phyloP scores from a whole-genome alignment of 192 early-diverging fungal genomes.

The Endogone sp. region DNA sequence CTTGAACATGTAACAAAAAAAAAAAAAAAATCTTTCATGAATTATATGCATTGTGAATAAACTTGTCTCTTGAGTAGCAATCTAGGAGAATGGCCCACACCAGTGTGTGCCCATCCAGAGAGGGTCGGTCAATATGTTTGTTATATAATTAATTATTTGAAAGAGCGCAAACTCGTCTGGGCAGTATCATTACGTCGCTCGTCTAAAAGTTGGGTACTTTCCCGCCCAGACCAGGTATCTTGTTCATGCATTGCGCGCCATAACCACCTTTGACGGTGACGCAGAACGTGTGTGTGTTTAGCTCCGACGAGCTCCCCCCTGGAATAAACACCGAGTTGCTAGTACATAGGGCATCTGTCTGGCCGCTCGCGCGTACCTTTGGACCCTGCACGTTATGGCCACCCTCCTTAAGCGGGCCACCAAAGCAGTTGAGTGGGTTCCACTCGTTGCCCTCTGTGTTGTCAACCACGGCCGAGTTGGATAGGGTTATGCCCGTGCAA shows the following conservation, averaged over 20 bases:
- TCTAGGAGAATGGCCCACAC: too few species aligned
- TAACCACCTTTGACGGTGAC: neutral
- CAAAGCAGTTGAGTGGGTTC: conserved; percentile 5
- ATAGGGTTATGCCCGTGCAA: neutral
- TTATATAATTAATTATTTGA: too few species aligned
- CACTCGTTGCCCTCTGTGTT: neutral
- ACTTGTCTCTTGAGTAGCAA: too few species aligned
- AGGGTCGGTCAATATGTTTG: too few species aligned
- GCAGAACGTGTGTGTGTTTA: neutral
- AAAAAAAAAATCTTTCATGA: too few species aligned
- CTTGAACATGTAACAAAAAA: neutral
- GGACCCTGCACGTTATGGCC: neutral
- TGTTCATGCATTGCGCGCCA: neutral
- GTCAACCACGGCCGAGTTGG: neutral
- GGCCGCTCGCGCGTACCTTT: neutral
- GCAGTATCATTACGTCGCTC: too few species aligned
- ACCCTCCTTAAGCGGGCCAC: neutral
- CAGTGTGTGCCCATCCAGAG: too few species aligned
- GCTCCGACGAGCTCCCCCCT: neutral
- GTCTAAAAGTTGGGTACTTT: neutral
- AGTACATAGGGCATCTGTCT: neutral
- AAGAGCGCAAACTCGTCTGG: too few species aligned
- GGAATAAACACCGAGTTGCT: neutral
- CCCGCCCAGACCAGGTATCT: neutral
- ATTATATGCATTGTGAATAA: too few species aligned